Evolutionary conservation across 495 filamentous ascomycete species (phyloP).

Genomic region (Penicillium antarcticum): DNA sequence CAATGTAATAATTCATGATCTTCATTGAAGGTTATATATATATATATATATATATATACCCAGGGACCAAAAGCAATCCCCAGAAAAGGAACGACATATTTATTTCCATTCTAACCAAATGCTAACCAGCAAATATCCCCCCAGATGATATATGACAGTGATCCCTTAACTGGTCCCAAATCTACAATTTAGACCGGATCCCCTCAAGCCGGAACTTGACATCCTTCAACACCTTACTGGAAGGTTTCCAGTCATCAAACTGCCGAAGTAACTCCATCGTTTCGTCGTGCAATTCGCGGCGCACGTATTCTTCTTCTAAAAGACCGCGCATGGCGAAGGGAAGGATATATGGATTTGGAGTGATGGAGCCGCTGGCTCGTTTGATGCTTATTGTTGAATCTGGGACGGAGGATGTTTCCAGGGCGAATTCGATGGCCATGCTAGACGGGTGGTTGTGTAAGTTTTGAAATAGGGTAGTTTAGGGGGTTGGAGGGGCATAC

Average conservation of each 20-base stretch:
- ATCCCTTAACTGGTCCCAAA: not conserved
- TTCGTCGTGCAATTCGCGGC: constrained; percentile 70
- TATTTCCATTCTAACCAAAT: not conserved
- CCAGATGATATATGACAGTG: not conserved
- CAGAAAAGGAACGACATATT: no score
- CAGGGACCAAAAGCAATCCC: no score
- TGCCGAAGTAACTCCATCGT: constrained; percentile 74
- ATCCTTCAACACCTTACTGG: constrained; percentile 86
- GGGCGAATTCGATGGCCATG: constrained; percentile 77
- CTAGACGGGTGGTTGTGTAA: constrained; percentile 36
- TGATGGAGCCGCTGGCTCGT: constrained; percentile 48
- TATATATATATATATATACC: no score
- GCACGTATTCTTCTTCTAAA: constrained; percentile 88
- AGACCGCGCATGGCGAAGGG: constrained; percentile 93
- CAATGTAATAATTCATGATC: no score
- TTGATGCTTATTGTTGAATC: constrained; percentile 48
- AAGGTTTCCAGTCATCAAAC: constrained; percentile 93
- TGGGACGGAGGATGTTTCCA: constrained; percentile 72
- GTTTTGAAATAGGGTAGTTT: not conserved
- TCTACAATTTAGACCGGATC: constrained; percentile 76
- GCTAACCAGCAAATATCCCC: not conserved
- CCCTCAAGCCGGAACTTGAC: constrained; percentile 94
- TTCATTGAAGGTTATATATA: no score
- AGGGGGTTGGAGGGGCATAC: constrained; percentile 34
- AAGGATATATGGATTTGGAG: constrained; percentile 78